Evolutionary conservation across 805 yeast species (phyloP).

Genomic region (Barnettozyma wickerhamii): DNA sequence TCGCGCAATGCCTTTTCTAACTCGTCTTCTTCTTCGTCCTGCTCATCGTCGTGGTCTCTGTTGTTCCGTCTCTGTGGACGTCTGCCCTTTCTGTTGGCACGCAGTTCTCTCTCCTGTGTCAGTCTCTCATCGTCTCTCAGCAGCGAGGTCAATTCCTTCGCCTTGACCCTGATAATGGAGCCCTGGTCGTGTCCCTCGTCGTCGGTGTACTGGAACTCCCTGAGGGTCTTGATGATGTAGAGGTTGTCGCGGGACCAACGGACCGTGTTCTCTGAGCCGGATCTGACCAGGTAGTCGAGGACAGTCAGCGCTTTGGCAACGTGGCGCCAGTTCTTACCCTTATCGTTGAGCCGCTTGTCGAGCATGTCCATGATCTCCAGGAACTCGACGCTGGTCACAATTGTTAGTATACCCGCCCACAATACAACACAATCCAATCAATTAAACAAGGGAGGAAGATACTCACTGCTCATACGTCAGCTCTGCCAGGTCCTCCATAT

Average conservation of each 20-base stretch:
- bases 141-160: slow-evolving; percentile 79
- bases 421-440: background rate
- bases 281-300: slow-evolving; percentile 80
- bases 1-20: slow-evolving; percentile 76
- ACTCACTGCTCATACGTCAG: slow-evolving; percentile 55
- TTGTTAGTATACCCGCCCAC: slow-evolving; percentile 6
- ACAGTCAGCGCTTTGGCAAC: slow-evolving; percentile 87
- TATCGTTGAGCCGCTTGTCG: slow-evolving; percentile 87
- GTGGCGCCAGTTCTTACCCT: slow-evolving; percentile 97
- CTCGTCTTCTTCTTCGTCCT: slow-evolving; percentile 65
- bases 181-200: slow-evolving; percentile 83
- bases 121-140: slow-evolving; percentile 80
- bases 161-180: slow-evolving; percentile 80
- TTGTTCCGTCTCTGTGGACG: slow-evolving; percentile 29
- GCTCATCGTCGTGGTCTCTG: slow-evolving; percentile 25
- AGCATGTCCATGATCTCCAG: slow-evolving; percentile 92
- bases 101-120: slow-evolving; percentile 55
- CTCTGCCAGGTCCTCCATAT: slow-evolving; percentile 80
- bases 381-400: slow-evolving; percentile 49
- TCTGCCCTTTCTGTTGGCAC: slow-evolving; percentile 33
- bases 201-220: slow-evolving; percentile 84
- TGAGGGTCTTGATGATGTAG: slow-evolving; percentile 80
- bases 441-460: background rate
- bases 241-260: slow-evolving; percentile 88
- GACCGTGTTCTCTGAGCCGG: slow-evolving; percentile 85